phyloP scores from a whole-genome alignment of 805 yeast species.

The Starmera amethionina region DNA sequence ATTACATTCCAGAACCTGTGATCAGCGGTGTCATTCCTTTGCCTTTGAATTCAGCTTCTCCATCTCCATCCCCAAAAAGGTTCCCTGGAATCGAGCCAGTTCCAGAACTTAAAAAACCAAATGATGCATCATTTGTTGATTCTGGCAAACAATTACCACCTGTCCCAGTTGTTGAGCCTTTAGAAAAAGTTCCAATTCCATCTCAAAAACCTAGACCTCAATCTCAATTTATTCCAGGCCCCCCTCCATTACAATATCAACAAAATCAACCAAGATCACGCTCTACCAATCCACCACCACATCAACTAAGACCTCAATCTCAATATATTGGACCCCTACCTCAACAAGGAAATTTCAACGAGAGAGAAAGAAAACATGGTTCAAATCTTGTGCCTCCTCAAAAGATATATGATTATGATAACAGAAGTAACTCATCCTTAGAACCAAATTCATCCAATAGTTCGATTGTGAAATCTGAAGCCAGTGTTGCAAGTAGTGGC shows the following conservation, averaged over 20 bases:
- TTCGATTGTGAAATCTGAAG: no score
- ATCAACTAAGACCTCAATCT: not conserved
- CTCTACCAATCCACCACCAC: not conserved
- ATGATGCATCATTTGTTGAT: not conserved
- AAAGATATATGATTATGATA: no score
- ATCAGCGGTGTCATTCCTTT: not conserved
- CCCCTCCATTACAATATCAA: conserved; percentile 1
- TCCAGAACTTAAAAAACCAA: not conserved
- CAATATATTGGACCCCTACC: not conserved
- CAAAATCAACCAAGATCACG: not conserved
- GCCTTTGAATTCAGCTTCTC: not conserved
- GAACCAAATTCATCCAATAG: no score
- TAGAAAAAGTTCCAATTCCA: not conserved
- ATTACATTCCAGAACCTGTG: not conserved
- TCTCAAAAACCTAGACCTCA: not conserved
- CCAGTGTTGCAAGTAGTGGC: no score
- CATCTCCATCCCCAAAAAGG: not conserved
- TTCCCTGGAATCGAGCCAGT: not conserved
- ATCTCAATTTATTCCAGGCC: not conserved
- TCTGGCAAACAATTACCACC: not conserved
- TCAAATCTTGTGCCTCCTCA: no score
- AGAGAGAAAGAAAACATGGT: no score
- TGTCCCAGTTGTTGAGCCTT: not conserved
- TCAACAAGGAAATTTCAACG: conserved; percentile 1
- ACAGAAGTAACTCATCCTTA: no score